A percentile compares a stretch with the other conserved stretches of the same genome.
These are phyloP conservation scores for Seiridium unicorne DNA, from an alignment of 2,329 filamentous ascomycete genomes.

Conservation along the genomic window DNA sequence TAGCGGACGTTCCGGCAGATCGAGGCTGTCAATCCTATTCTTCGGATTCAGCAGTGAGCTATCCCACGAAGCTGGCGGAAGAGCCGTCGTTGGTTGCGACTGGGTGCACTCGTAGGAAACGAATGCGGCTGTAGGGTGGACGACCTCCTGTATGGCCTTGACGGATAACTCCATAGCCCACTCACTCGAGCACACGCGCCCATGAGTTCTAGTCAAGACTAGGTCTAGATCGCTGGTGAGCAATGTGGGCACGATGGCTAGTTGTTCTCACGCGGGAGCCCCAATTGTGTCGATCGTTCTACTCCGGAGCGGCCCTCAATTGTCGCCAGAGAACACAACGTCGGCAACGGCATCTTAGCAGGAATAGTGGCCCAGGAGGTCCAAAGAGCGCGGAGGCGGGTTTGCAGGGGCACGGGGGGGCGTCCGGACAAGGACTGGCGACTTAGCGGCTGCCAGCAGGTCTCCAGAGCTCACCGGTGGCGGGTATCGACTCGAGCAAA, in stretches of 20 bases:
- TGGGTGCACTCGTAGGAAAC: conserved; percentile 11
- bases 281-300: too few species aligned
- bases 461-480: neutral
- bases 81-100: conserved; percentile 9
- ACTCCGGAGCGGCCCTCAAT: too few species aligned
- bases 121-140: conserved; percentile 59
- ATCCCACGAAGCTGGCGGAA: conserved; percentile 35
- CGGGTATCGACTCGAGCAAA: neutral
- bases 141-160: conserved; percentile 51
- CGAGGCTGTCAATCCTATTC: conserved; percentile 58
- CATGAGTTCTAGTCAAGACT: neutral
- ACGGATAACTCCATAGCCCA: conserved; percentile 52
- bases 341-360: too few species aligned
- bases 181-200: neutral
- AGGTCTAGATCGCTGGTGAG: neutral
- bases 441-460: neutral
- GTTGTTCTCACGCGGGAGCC: too few species aligned
- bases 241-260: neutral
- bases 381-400: too few species aligned
- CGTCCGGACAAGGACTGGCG: neutral
- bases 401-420: too few species aligned
- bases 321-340: too few species aligned
- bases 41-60: conserved; percentile 56
- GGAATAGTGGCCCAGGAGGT: too few species aligned
- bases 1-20: conserved; percentile 37